Evolutionary conservation across 805 yeast genomes (phyloP), one percentile per base, ranked within the genome.

Genomic region (Komagataella phaffii): DNA sequence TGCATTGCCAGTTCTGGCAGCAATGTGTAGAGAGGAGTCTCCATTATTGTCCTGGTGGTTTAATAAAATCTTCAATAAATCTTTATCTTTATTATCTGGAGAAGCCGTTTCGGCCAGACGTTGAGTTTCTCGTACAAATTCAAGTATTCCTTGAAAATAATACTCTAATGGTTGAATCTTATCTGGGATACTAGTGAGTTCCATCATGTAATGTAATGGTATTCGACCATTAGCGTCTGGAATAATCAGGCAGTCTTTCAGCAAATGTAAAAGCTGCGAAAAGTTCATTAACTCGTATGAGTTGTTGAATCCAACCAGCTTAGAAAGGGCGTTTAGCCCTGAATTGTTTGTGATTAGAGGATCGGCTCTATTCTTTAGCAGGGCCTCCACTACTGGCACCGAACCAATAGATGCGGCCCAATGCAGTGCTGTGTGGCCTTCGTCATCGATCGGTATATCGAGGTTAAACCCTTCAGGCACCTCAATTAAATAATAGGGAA

Each of bases 391-490:
- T 54, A 85, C 70, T 6, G 75, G 72, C n/a, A 75, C 61, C 53
- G 81, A 77, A 1, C 87, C 91, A 80, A 86, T 76, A 0, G 93
- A 83, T 30, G 88, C 75, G 0, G 95, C 93, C 95, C 95, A 86
- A 63, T 86, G 95, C 51, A 86, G 70, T 1, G 89, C 79, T 0
- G 90, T 81, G 60, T 86, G 89, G 0, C 91, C 91, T 57, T 86
- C 93, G 54, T 80, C 80, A 59, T 86, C 95, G 18, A 86, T 80
- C 2, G 83, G 74, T 53, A 76, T 83, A 61, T 83, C 79, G 50
- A 84, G 76, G 57, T 81, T 76, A 53, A 83, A 79, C 58, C 79
- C 77, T 44, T 70, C 67, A 1, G 91, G 90, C 5, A 86, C 85
- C 50, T 71, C 66, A 30, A 71, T 63, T 24, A 81, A 61, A 50